phyloP scores from a whole-genome alignment of 1,284 basidiomycete genomes.

The Ustilago tritici region DNA sequence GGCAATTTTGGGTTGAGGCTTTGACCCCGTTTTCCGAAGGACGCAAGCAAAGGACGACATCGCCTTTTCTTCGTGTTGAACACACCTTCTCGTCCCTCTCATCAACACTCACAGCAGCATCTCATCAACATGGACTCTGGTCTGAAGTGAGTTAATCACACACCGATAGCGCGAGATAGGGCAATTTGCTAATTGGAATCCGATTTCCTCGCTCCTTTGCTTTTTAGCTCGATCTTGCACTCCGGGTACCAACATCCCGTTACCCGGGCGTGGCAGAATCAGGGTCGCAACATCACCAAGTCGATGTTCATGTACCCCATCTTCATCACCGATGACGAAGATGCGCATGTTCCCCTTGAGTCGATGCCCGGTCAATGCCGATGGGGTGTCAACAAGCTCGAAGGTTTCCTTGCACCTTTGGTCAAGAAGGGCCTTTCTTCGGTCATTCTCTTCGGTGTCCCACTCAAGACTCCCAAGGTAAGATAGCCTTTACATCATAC shows the following conservation, averaged over 20 bases:
- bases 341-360: conserved; percentile 51
- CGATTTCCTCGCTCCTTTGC: neutral
- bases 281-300: conserved; percentile 56
- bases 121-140: conserved; percentile 38
- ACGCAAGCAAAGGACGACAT: conserved; percentile 28
- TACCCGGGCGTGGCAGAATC: conserved; percentile 61
- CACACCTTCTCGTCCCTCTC: neutral
- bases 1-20: conserved; percentile 19
- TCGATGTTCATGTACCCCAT: conserved; percentile 69
- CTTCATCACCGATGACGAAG: conserved; percentile 66
- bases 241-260: conserved; percentile 63
- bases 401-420: conserved; percentile 85
- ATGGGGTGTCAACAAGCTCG: conserved; percentile 94
- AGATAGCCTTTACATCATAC: neutral
- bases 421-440: conserved; percentile 89
- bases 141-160: conserved; percentile 32
- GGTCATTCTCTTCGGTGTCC: conserved; percentile 97
- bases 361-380: conserved; percentile 68
- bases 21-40: conserved; percentile 22
- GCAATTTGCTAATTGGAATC: neutral
- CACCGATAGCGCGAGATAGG: neutral
- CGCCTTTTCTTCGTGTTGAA: neutral
- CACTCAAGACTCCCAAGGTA: conserved; percentile 85
- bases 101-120: neutral
- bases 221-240: conserved; percentile 54